Evolutionary conservation across 768 basidiomycete genomes (phyloP), one percentile per base, ranked within the genome.

Genomic region (Rubroboletus satanas): DNA sequence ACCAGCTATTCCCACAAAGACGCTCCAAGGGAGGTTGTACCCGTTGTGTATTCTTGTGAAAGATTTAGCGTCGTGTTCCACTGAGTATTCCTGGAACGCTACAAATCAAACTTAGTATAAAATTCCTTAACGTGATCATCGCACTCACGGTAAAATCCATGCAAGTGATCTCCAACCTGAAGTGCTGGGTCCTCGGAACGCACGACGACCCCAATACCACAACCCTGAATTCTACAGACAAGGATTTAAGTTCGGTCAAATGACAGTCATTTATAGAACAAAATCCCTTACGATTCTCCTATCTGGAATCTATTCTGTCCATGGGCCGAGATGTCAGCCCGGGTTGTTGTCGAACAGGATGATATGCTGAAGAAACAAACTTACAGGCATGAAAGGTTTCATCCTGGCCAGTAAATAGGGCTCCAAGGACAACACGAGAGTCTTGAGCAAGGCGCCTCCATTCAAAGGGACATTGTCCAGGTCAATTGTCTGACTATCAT

Each of bases 391-490:
- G n/a, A 8, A 29, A 9, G 32, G 15, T 3, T 12, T 62, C 80
- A 83, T 79, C 33, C 64, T 62, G 10, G 70, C 69, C 15, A 75
- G 57, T 55, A 78, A 28, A 57, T 76, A 78, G 0, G 79, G 79
- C 48, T 81, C 81, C 38, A 81, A 62, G 15, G 75, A 75, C 15
- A 82, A 58, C 6, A 71, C 73, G 15, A 84, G 72, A 0, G 74
- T 74, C 65, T 83, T 84, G 59, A 82, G 43, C 8, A 85, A 61
- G 51, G 81, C 61, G 0, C 79, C 78, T 0, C 79, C 78, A 18
- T 79, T 65, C 39, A 82, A 63, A 2, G 74, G 64, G 0, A 74
- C 74, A 29, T 61, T 75, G 17, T 81, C 78, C 18, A 77, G 60
- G 58, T 84, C 83, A 60, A 85, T 83, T 1, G 69, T 75, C 51